Evolutionary conservation across 2,329 filamentous ascomycete genomes (phyloP), one percentile per base, ranked within the genome.

Genomic region (Ophiostoma fasciatum): DNA sequence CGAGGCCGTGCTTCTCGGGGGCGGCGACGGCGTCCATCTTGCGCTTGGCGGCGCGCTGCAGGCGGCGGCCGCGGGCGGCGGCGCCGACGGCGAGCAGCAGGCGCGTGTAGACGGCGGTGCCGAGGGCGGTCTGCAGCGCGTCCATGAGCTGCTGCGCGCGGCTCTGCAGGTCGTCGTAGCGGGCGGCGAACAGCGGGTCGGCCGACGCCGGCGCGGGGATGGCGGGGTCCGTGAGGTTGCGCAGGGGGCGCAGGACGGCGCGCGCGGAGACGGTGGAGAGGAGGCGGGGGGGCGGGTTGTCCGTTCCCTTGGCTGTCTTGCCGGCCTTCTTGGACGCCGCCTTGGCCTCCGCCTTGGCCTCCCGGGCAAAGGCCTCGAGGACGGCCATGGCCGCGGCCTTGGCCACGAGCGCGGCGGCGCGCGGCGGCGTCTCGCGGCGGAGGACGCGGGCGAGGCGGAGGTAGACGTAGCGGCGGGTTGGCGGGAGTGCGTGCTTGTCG

Each of bases 1-100:
- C 76, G 50, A 69, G 65, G 20, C 77, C 82, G 48, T 76, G 75
- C 52, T 68, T 78, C 59, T 90, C 88, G 2, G 90, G 90, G 50
- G 80, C 73, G 33, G 71, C 71, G 18, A 98, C 76, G 10, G 82
- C 82, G 53, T 92, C 87, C 45, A 96, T 82, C 58, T 83, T 82
- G 49, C 90, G 72, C 71, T 98, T 98, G 44, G 68, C 73, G 36
- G 79, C 74, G 45, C 92, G 65, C 49, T 76, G 72, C 52, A 83
- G 74, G 46, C 90, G 67, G 49, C 78, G 74, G 45, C 69, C 67
- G 50, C 71, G 72, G n/a, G 90, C 76, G 13, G 67, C 70, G 35
- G 80, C 75, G 41, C 83, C 74, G 7, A 92, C 82, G 28, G 69
- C 68, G 27, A 82, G 57, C 50, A 96, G 64, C 31, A 78, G 68